Percentiles rank a stretch among this genome's conserved stretches.
Evolutionary conservation across 2,329 filamentous ascomycete species (phyloP).

Genomic region (Phoma sp.): DNA sequence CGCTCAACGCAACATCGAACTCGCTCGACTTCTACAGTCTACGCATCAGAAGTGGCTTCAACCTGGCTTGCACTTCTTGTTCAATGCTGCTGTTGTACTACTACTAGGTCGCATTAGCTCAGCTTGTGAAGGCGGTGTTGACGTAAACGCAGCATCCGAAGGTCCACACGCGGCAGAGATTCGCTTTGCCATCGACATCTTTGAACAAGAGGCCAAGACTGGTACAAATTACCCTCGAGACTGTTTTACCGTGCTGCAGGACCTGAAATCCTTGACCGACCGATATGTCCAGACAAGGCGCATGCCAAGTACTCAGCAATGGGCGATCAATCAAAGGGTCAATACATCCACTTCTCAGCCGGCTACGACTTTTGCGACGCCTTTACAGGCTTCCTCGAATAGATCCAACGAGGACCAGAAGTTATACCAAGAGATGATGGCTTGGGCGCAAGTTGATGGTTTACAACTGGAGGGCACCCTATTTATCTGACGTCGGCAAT

Average conservation of each 20-base stretch:
- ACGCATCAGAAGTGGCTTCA: conserved; percentile 27
- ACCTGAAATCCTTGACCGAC: conserved; percentile 30
- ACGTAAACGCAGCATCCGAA: not conserved
- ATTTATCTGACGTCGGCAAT: not conserved
- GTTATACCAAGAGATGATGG: not conserved
- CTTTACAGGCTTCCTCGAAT: not conserved
- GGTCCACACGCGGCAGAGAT: conserved; percentile 22
- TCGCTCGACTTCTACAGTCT: conserved; percentile 23
- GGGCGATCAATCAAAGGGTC: not conserved
- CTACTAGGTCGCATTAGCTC: conserved; percentile 30
- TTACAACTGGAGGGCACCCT: not conserved
- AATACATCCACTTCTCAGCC: not conserved
- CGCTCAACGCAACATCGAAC: conserved; percentile 28
- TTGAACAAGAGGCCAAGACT: conserved; percentile 31
- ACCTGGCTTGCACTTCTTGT: conserved; percentile 36
- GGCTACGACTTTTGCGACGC: not conserved
- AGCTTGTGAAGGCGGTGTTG: not conserved
- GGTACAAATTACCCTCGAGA: conserved; percentile 36
- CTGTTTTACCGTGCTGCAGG: conserved; percentile 33
- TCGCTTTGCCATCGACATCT: conserved; percentile 31
- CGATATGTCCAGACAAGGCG: conserved; percentile 19
- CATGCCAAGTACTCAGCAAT: not conserved
- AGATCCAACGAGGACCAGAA: not conserved
- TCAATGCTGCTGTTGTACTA: conserved; percentile 37
- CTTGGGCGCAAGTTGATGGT: not conserved